Percentiles rank a stretch among this genome's conserved stretches.
phyloP scores from a whole-genome alignment of 805 yeast genomes.

The Ogataea ganodermae region DNA sequence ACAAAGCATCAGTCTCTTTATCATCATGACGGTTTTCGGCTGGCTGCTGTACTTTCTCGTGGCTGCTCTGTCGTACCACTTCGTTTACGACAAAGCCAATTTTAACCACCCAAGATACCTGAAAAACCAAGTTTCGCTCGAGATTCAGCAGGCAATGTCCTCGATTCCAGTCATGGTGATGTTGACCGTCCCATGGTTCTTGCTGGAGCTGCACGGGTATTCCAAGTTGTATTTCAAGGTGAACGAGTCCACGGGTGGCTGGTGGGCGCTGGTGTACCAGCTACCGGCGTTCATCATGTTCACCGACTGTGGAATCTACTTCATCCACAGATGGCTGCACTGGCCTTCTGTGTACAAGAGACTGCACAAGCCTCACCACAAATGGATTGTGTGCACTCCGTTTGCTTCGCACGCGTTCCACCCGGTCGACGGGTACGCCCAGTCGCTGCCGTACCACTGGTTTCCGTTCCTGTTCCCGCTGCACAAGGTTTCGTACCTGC shows the following conservation, averaged over 20 bases:
- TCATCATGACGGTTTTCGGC: conserved; percentile 79
- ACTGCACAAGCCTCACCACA: conserved; percentile 97
- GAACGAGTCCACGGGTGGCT: conserved; percentile 64
- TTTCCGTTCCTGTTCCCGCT: conserved; percentile 92
- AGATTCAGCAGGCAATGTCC: conserved; percentile 72
- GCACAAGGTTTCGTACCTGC: conserved; percentile 80
- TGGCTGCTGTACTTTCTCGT: conserved; percentile 75
- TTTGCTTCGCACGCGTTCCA: conserved; percentile 98
- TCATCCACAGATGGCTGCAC: conserved; percentile 90
- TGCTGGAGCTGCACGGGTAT: conserved; percentile 79
- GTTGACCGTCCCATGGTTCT: conserved; percentile 87
- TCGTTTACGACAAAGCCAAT: conserved; percentile 83
- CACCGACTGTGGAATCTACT: conserved; percentile 91
- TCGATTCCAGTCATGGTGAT: conserved; percentile 90
- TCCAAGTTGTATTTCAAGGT: conserved; percentile 74
- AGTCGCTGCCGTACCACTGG: conserved; percentile 90
- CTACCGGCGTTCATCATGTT: conserved; percentile 81
- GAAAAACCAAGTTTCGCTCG: conserved; percentile 88
- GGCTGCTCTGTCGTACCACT: conserved; percentile 75
- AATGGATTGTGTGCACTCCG: conserved; percentile 98
- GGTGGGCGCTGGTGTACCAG: conserved; percentile 65
- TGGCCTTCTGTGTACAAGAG: conserved; percentile 86
- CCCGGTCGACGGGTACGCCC: conserved; percentile 94
- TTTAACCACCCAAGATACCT: conserved; percentile 95
- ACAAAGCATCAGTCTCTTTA: conserved; percentile 64